Evolutionary conservation across 306 rosid species (phyloP).

Genomic region (Quercus ilex): DNA sequence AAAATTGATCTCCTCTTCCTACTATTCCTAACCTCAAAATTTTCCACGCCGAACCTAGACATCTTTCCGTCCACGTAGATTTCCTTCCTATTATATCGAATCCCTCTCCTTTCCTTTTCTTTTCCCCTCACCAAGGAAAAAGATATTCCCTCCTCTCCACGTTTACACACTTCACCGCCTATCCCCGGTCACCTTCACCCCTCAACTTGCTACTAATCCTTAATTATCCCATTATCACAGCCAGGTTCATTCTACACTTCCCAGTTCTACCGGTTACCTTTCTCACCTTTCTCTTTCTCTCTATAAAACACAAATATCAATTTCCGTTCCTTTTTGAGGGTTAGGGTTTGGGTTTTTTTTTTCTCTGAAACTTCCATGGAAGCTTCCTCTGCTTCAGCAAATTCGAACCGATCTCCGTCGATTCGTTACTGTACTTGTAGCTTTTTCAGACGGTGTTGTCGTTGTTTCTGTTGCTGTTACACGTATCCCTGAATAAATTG

Average conservation of each 20-base stretch:
- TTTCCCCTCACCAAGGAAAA: no score
- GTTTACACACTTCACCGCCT: background rate
- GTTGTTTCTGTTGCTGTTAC: slow-evolving; percentile 63
- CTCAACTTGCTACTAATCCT: no score
- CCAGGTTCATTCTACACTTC: slow-evolving; percentile 5
- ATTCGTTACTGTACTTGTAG: slow-evolving; percentile 42
- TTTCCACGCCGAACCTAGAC: no score
- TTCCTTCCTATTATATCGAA: no score
- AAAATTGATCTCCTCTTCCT: no score
- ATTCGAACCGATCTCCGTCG: slow-evolving; percentile 14
- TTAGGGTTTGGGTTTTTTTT: background rate
- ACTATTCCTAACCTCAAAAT: no score
- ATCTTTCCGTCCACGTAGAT: no score
- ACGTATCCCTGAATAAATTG: slow-evolving; percentile 24
- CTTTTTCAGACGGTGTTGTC: slow-evolving; percentile 50
- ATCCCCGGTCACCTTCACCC: background rate
- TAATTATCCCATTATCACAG: background rate
- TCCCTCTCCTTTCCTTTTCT: no score
- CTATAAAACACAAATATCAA: no score
- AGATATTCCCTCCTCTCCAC: no score
- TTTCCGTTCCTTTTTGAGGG: background rate
- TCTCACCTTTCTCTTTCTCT: background rate
- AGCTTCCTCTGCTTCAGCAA: slow-evolving; percentile 23
- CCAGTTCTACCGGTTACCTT: background rate
- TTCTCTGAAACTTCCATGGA: slow-evolving; percentile 38